These are phyloP conservation scores for Cercophora samala DNA, from an alignment of 495 filamentous ascomycete genomes.

Conservation along the genomic window DNA sequence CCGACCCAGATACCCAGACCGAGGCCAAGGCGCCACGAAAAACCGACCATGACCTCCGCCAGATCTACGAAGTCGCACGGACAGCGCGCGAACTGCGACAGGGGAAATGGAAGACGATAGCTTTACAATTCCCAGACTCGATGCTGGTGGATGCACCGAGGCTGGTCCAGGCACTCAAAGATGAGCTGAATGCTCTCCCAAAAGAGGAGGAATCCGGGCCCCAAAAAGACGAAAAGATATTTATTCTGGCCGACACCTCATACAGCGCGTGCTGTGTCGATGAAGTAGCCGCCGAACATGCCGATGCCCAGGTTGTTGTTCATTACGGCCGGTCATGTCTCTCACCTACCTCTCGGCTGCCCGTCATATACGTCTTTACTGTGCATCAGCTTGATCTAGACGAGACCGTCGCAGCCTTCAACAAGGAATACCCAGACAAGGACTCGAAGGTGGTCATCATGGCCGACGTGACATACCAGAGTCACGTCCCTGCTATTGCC, in stretches of 20 bases:
- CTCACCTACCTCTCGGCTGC: conserved; percentile 81
- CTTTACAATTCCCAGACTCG: conserved; percentile 89
- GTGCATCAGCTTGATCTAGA: conserved; percentile 59
- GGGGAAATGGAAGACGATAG: conserved; percentile 71
- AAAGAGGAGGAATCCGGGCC: conserved; percentile 14
- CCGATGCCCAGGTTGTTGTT: conserved; percentile 83
- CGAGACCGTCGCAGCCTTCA: conserved; percentile 59
- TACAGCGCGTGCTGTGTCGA: conserved; percentile 98
- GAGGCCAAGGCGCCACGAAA: conserved; percentile 41
- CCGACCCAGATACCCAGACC: conserved; percentile 33
- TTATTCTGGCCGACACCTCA: conserved; percentile 91
- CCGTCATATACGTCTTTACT: conserved; percentile 92
- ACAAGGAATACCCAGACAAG: conserved; percentile 60
- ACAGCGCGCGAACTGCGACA: conserved; percentile 71
- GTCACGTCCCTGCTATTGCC: conserved; percentile 59
- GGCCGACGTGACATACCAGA: conserved; percentile 83
- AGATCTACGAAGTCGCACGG: conserved; percentile 82
- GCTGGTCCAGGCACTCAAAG: conserved; percentile 66
- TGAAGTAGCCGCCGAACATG: conserved; percentile 94
- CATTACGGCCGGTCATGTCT: conserved; percentile 94
- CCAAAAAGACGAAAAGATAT: conserved; percentile 50
- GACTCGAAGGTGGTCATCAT: conserved; percentile 69
- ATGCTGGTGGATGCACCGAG: conserved; percentile 83
- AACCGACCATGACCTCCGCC: conserved; percentile 66
- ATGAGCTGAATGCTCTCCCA: conserved; percentile 46